phyloP scores from a whole-genome alignment of 208 protist genomes.

The Trypanosomatidae sp. region DNA sequence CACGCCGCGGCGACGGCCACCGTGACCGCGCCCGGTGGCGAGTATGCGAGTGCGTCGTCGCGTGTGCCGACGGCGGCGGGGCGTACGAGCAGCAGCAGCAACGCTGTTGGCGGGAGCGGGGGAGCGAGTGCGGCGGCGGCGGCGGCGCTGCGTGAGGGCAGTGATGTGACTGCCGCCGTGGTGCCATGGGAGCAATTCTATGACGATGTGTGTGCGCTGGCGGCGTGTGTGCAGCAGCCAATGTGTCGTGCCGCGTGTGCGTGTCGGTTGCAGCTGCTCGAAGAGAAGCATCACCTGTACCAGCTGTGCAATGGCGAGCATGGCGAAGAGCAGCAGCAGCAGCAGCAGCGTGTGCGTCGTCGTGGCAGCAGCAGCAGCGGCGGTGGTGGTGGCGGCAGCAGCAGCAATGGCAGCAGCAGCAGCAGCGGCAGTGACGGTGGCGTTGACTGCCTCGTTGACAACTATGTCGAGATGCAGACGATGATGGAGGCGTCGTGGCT shows the following conservation, averaged over 20 bases:
- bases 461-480: slow-evolving; percentile 68
- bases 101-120: too few relatives aligned
- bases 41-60: too few relatives aligned
- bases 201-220: slow-evolving; percentile 34
- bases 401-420: too few relatives aligned
- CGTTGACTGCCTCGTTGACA: too few relatives aligned
- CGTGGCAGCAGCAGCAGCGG: slow-evolving; percentile 38
- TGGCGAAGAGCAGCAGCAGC: slow-evolving; percentile 43
- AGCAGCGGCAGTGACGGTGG: too few relatives aligned
- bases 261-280: slow-evolving; percentile 80
- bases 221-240: slow-evolving; percentile 29
- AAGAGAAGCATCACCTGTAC: slow-evolving; percentile 91
- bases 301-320: slow-evolving; percentile 78
- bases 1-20: too few relatives aligned
- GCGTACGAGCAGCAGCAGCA: slow-evolving; percentile 23
- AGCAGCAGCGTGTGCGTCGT: too few relatives aligned
- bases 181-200: slow-evolving; percentile 69
- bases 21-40: too few relatives aligned
- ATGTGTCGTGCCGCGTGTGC: slow-evolving; percentile 28
- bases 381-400: slow-evolving; percentile 78
- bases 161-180: slow-evolving; percentile 15
- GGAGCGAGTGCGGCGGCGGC: too few relatives aligned
- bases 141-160: too few relatives aligned
- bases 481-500: slow-evolving; percentile 86
- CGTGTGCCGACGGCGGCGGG: slow-evolving; percentile 46